Evolutionary conservation across 2,329 filamentous ascomycete species (phyloP).

Genomic region (Ophiostoma sp.): DNA sequence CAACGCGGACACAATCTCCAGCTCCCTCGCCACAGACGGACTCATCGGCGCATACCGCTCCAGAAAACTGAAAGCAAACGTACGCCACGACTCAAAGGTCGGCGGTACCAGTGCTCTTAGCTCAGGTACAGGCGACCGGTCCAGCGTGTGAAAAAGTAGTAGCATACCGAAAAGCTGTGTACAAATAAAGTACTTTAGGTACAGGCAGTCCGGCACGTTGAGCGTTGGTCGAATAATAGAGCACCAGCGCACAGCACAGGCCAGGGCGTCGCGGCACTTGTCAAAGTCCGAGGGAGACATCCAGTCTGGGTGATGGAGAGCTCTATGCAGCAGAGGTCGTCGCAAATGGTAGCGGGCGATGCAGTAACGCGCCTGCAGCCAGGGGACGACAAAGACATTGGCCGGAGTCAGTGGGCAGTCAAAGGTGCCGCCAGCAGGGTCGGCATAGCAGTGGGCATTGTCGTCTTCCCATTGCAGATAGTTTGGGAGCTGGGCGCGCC

Average conservation of each 20-base stretch:
- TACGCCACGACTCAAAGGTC: conserved; percentile 24
- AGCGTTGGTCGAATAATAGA: conserved; percentile 25
- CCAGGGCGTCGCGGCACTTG: conserved; percentile 30
- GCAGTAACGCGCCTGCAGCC: conserved; percentile 31
- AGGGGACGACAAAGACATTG: conserved; percentile 30
- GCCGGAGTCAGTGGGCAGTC: conserved; percentile 1
- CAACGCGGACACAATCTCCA: conserved; percentile 33
- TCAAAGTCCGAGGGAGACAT: conserved; percentile 28
- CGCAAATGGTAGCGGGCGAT: conserved; percentile 31
- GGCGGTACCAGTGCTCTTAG: conserved; percentile 26
- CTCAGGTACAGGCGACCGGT: conserved; percentile 5
- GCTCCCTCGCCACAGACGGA: conserved; percentile 28
- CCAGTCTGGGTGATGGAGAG: conserved; percentile 31
- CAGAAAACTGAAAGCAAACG: conserved; percentile 26
- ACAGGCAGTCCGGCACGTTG: conserved; percentile 25
- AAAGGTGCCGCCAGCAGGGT: background rate
- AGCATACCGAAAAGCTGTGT: conserved; percentile 32
- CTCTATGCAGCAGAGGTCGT: conserved; percentile 30
- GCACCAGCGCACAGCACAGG: conserved; percentile 28
- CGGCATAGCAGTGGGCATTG: conserved; percentile 23
- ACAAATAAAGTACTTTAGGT: conserved; percentile 30
- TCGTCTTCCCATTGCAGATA: conserved; percentile 29
- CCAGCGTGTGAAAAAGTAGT: conserved; percentile 28
- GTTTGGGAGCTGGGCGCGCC: conserved; percentile 51
- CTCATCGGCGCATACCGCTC: conserved; percentile 26